phyloP scores from a whole-genome alignment of 2,329 filamentous ascomycete species.

The Aureobasidium sp. region DNA sequence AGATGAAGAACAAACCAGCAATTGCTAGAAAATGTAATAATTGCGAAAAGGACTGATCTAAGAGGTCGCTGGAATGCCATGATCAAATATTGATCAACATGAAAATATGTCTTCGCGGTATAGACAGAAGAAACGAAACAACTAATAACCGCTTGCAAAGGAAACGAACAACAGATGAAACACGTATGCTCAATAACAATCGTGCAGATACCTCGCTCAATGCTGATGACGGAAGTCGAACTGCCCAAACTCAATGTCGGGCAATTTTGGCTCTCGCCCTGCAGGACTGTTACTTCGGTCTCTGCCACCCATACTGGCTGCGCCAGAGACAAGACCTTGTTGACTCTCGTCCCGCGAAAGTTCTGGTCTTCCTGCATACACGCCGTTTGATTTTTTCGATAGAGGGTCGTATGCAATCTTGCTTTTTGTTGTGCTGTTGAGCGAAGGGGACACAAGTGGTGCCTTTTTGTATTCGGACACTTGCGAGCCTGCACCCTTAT shows the following conservation, averaged over 20 bases:
- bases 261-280: conserved; percentile 25
- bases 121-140: conserved; percentile 4
- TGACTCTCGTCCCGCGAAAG: conserved; percentile 23
- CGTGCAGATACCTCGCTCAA: conserved; percentile 1
- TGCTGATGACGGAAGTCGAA: conserved; percentile 5
- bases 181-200: conserved; percentile 12
- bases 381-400: conserved; percentile 11
- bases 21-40: background rate
- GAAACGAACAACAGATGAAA: conserved; percentile 10
- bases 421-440: conserved; percentile 22
- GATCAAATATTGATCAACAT: background rate
- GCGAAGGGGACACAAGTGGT: conserved; percentile 24
- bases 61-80: background rate
- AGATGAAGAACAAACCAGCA: background rate
- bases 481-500: conserved; percentile 28
- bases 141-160: conserved; percentile 4
- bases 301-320: conserved; percentile 27
- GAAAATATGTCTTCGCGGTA: background rate
- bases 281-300: conserved; percentile 21
- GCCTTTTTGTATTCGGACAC: conserved; percentile 24
- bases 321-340: conserved; percentile 25
- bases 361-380: conserved; percentile 16
- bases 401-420: conserved; percentile 27
- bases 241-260: conserved; percentile 15
- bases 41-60: background rate